Evolutionary conservation across 768 basidiomycete species (phyloP).

Genomic region (Xanthoconium purpureum): DNA sequence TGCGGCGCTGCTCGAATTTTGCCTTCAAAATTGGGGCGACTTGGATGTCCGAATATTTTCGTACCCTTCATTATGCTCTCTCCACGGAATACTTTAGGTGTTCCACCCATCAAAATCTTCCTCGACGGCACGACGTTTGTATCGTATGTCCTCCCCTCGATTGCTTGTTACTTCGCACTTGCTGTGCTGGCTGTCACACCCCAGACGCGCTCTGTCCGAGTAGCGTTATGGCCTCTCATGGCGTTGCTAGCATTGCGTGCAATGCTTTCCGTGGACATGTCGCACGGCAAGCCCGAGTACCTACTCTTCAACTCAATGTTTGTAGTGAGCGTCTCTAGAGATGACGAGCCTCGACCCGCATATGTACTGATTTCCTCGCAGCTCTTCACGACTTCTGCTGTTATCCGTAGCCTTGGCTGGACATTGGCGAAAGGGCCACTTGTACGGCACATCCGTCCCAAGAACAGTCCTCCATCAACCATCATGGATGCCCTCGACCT

Average conservation of each 20-base stretch:
- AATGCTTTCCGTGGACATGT: neutral
- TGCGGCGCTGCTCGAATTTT: neutral
- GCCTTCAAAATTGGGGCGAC: neutral
- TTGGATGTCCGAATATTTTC: neutral
- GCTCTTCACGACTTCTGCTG: neutral
- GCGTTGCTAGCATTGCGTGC: neutral
- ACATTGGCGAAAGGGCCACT: neutral
- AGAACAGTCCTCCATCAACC: neutral
- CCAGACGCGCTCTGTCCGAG: neutral
- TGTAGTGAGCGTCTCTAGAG: neutral
- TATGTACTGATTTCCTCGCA: neutral
- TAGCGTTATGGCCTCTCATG: slow-evolving; percentile 1
- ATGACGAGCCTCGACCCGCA: neutral
- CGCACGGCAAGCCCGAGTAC: neutral
- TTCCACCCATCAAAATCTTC: neutral
- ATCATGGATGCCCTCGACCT: slow-evolving; percentile 3
- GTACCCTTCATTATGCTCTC: neutral
- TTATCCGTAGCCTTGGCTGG: neutral
- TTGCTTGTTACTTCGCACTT: neutral
- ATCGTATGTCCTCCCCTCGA: neutral
- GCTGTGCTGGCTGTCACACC: slow-evolving; percentile 1
- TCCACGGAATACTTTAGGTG: neutral
- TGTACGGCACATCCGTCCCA: neutral
- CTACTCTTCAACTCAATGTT: neutral
- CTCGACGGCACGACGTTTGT: neutral